Base-by-base conservation (phyloP, 768 basidiomycete species). In the Galerina sulciceps region DNA sequence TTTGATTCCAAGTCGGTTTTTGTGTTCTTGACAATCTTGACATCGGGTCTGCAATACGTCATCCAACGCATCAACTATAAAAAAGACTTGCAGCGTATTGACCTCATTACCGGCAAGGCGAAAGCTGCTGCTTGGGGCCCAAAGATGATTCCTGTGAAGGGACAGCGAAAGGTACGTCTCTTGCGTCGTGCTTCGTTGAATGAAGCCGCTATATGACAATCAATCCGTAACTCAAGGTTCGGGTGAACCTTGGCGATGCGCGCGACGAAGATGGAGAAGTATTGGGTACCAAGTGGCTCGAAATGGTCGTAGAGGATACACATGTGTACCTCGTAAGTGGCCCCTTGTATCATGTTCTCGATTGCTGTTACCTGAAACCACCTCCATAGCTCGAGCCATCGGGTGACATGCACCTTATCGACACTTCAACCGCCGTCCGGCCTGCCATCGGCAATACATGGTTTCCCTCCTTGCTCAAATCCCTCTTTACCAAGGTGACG, bases 1-100 rank as follows among this genome's bases (percentile, higher is more conserved):
- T 31, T 36, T 36, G 15, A n/a, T n/a, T 11, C 40, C 23, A 69
- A 93, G 91, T 79, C 83, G 34, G 96, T 96, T 31, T 63, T 91
- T 51, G 67, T 82, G 13, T 98, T 98, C 79, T 78, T 99, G 67
- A 78, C 80, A 10, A 58, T 91, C 43, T 74, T 97, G 38, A 89
- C 94, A 0, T 90, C 90, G n/a, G 81, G 78, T 3, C 72, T 97
- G 67, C 96, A 99, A 71, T 89, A 90, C 64, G 61, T 95, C 23
- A 83, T 95, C 48, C 91, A 94, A 62, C 76, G 75, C 53, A 76
- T 96, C 61, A 96, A 90, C 69, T 88, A 93, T 73, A 85, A 77
- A 59, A 83, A 83, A 31, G 93, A 97, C 67, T 67, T 91, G 46
- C 76, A 76, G 44, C 85, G 89, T 35, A 85, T 99, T 38, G 84